These are phyloP conservation scores for Borovskyia barvae DNA, from an alignment of 208 protist species.

Conservation along the genomic window DNA sequence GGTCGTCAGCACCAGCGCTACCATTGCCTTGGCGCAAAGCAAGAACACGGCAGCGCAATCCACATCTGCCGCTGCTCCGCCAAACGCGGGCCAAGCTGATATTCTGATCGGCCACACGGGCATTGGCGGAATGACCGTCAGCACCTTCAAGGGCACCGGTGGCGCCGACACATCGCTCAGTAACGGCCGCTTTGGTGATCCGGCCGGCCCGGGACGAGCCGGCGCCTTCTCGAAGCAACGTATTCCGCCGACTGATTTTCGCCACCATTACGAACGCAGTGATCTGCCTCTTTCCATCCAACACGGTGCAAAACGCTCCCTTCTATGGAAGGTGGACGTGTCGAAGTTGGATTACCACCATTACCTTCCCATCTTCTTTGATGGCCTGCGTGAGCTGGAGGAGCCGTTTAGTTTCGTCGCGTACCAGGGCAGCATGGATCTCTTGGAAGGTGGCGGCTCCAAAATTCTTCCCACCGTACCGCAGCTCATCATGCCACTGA, in stretches of 20 bases:
- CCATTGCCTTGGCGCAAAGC: slow-evolving; percentile 21
- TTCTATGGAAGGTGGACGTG: slow-evolving; percentile 97
- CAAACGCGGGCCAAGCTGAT: slow-evolving; percentile 6
- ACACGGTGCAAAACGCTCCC: slow-evolving; percentile 90
- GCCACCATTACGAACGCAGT: slow-evolving; percentile 97
- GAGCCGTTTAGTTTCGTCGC: slow-evolving; percentile 97
- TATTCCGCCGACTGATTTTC: slow-evolving; percentile 94
- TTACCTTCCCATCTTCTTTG: slow-evolving; percentile 99
- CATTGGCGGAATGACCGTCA: slow-evolving; percentile 78
- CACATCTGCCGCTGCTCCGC: not conserved
- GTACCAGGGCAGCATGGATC: slow-evolving; percentile 91
- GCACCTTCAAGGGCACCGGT: slow-evolving; percentile 70
- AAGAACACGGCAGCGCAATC: not conserved
- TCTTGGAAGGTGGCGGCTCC: slow-evolving; percentile 91
- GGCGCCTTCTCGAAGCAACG: slow-evolving; percentile 67
- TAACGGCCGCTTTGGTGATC: slow-evolving; percentile 78
- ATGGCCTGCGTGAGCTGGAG: slow-evolving; percentile 96
- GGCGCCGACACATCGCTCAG: slow-evolving; percentile 33
- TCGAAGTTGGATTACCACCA: slow-evolving; percentile 98
- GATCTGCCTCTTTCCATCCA: slow-evolving; percentile 97
- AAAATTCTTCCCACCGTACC: slow-evolving; percentile 98
- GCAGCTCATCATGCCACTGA: slow-evolving; percentile 98
- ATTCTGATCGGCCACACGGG: slow-evolving; percentile 78
- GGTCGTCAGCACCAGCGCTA: slow-evolving; percentile 24
- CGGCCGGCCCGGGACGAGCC: slow-evolving; percentile 61